Evolutionary conservation across 805 yeast species (phyloP).

Genomic region (Kodamaea neixiangensis): DNA sequence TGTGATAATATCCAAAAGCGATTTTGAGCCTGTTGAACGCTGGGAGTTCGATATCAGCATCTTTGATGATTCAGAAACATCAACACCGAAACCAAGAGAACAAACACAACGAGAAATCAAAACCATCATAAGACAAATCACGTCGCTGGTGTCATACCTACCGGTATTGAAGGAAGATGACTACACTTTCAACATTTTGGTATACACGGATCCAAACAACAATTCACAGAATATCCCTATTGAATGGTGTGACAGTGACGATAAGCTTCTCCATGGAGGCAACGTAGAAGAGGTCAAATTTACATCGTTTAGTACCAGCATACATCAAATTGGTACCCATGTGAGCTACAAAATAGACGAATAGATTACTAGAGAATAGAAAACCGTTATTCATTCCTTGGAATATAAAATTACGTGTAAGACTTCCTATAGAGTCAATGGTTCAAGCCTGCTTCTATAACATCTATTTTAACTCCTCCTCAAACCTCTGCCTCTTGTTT

Average conservation of each 20-base stretch:
- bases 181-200: conserved; percentile 82
- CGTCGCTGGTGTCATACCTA: conserved; percentile 82
- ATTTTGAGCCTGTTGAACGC: conserved; percentile 70
- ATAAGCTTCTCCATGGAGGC: conserved; percentile 51
- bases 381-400: neutral
- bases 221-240: conserved; percentile 58
- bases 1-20: conserved; percentile 68
- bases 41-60: conserved; percentile 81
- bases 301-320: conserved; percentile 63
- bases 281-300: conserved; percentile 68
- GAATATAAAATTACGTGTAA: neutral
- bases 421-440: too few species aligned
- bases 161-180: conserved; percentile 64
- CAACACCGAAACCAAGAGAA: conserved; percentile 36
- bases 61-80: conserved; percentile 18
- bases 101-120: conserved; percentile 77
- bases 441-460: neutral
- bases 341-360: conserved; percentile 56
- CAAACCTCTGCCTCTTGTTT: conserved; percentile 48
- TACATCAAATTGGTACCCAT: conserved; percentile 69
- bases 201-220: conserved; percentile 66
- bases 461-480: conserved; percentile 27
- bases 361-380: conserved; percentile 1
- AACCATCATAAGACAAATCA: conserved; percentile 81
- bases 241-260: conserved; percentile 84